Percentiles rank a stretch among this genome's conserved stretches.
These are phyloP conservation scores for Ceratocystis alfenasii DNA, from an alignment of 2,329 filamentous ascomycete species.

Conservation along the genomic window DNA sequence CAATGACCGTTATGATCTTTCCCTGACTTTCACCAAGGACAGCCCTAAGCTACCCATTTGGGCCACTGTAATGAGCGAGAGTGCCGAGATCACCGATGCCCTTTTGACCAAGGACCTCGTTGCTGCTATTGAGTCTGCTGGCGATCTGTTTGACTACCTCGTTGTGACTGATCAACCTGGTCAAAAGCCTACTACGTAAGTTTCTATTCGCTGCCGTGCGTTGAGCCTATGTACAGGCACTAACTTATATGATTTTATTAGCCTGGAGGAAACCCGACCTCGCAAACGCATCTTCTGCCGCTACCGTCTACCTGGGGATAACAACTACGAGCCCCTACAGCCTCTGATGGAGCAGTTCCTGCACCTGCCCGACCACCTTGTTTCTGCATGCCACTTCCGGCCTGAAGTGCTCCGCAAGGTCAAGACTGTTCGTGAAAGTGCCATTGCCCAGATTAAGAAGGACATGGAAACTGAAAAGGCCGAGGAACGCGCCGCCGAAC, in stretches of 20 bases:
- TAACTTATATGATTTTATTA: conserved; percentile 29
- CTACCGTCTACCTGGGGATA: conserved; percentile 53
- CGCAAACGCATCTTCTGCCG: conserved; percentile 80
- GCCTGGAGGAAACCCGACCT: conserved; percentile 69
- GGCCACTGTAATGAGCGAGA: conserved; percentile 94
- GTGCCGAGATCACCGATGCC: conserved; percentile 79
- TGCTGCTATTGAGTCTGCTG: conserved; percentile 64
- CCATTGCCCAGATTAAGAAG: conserved; percentile 67
- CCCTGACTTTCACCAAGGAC: conserved; percentile 86
- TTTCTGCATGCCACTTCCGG: conserved; percentile 68
- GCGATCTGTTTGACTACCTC: conserved; percentile 69
- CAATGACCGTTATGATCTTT: conserved; percentile 88
- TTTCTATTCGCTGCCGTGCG: conserved; percentile 22
- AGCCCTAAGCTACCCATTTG: conserved; percentile 77
- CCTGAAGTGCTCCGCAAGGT: conserved; percentile 82
- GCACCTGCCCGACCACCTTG: conserved; percentile 72
- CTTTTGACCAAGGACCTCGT: conserved; percentile 81
- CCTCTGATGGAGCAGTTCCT: conserved; percentile 74
- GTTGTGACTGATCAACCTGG: conserved; percentile 81
- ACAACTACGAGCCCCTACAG: conserved; percentile 53
- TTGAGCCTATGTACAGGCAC: conserved; percentile 1
- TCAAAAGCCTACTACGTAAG: conserved; percentile 75
- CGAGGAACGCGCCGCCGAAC: conserved; percentile 60
- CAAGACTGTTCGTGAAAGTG: conserved; percentile 64
- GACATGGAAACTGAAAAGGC: conserved; percentile 67